Conservation (phyloP, 2,329 filamentous ascomycete species). For the Esteya vermicola region DNA sequence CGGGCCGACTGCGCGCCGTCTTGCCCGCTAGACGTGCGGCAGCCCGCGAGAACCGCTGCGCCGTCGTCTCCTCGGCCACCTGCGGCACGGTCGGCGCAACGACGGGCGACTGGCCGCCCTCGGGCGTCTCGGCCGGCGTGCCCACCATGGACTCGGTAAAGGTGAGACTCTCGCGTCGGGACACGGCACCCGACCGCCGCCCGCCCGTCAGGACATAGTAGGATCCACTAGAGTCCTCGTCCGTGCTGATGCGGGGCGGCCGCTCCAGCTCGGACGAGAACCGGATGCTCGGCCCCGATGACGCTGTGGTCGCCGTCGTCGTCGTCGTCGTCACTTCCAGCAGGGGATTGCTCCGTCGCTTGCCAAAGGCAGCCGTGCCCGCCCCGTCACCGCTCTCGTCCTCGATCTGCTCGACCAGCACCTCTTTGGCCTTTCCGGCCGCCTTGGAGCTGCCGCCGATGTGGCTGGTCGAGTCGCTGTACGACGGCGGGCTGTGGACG, state of each 20-base stretch:
- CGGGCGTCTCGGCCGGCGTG: conserved; percentile 23
- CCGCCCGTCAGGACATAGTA: conserved; percentile 11
- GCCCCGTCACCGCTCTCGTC: conserved; percentile 18
- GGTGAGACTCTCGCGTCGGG: conserved; percentile 35
- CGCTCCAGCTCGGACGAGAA: conserved; percentile 41
- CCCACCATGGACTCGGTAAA: conserved; percentile 26
- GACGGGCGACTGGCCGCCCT: conserved; percentile 12
- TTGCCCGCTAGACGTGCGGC: conserved; percentile 36
- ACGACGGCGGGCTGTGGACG: conserved; percentile 43
- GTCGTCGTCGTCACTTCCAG: neutral
- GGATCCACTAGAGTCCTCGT: conserved; percentile 21
- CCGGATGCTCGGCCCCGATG: conserved; percentile 33
- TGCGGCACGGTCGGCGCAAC: conserved; percentile 29
- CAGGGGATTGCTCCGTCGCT: too few relatives aligned
- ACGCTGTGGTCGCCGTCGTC: conserved; percentile 2
- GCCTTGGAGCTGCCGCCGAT: conserved; percentile 13
- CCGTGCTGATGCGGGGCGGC: conserved; percentile 31
- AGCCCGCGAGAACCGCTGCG: conserved; percentile 41
- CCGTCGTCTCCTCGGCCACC: conserved; percentile 40
- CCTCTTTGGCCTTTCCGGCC: conserved; percentile 9
- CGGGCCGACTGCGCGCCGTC: conserved; percentile 37
- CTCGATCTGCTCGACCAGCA: conserved; percentile 12
- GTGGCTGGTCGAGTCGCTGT: conserved; percentile 35
- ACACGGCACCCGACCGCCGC: conserved; percentile 16
- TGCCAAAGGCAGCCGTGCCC: neutral